Base-by-base conservation (phyloP, 2,329 filamentous ascomycete genomes). In the Paracoccidioides lutzii region DNA sequence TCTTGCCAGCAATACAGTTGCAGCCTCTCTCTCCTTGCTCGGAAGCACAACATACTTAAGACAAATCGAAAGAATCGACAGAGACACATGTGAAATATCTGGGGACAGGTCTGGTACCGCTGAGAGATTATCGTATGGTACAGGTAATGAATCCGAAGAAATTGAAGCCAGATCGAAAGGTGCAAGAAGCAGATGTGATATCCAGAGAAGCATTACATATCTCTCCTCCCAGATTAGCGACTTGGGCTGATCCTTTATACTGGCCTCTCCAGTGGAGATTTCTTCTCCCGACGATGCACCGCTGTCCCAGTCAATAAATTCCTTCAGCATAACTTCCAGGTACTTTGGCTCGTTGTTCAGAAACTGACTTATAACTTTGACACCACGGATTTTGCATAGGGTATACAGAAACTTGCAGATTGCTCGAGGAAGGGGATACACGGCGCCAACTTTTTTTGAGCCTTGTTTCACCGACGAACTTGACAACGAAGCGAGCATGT, bases 151-250 rank as follows among this genome's bases (percentile, higher is more conserved):
- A 37, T 68, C 66, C 10, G 73, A 74, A 1, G 90, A 96, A 58
- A 98, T 90, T 2, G 88, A 90, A 2, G 84, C 80, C 53, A 98
- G 75, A 64, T 96, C 90, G 70, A 98, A 98, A 0, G 93, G 93
- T 1, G 89, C 89, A 37, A 91, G 78, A 57, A 91, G 76, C 14
- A 93, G 74, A 70, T 93, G 87, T 0, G 86, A 87, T 35, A 91
- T 79, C 93, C 93, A 98, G 8, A 95, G 76, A 4, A 97, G 75
- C 45, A 90, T 82, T 15, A 96, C 76, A 66, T 96, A 97, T 54
- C 87, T 80, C 69, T 96, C 87, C 67, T 95, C 85, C 93, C 93
- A 98, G 0, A 78, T 77, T 77, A 86, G 82, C 1, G 63, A 60
- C 30, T 63, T 63, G 3, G 60, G 52, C n/a, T 61, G 62, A 53